Conservation (phyloP, 2,329 filamentous ascomycete species). For the Monilinia polystroma region DNA sequence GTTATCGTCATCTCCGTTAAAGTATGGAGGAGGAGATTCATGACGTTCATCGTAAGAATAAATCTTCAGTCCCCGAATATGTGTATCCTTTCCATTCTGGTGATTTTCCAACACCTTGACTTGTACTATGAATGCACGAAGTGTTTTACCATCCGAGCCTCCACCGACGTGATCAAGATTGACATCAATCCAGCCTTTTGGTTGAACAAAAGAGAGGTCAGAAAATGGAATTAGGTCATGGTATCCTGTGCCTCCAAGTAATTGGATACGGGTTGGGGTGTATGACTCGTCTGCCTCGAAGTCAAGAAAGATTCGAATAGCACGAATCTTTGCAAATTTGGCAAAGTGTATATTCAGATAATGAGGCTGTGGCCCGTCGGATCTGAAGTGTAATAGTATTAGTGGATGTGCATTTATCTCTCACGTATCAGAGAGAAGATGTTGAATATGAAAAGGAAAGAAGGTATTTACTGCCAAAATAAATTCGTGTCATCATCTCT, state of each 20-base stretch:
- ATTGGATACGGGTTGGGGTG: constrained; percentile 88
- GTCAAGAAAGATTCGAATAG: constrained; percentile 82
- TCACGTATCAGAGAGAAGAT: background rate
- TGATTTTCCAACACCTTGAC: constrained; percentile 93
- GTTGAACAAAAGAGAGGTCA: constrained; percentile 73
- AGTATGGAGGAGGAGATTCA: constrained; percentile 27
- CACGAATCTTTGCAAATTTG: constrained; percentile 75
- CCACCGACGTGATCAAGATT: constrained; percentile 61
- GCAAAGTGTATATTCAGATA: constrained; percentile 82
- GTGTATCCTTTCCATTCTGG: constrained; percentile 99
- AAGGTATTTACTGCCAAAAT: constrained; percentile 72
- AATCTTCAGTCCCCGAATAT: constrained; percentile 88
- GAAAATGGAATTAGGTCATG: constrained; percentile 90
- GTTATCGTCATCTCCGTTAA: constrained; percentile 24
- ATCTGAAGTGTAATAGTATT: constrained; percentile 47
- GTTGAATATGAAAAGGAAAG: no score
- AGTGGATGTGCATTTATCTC: background rate
- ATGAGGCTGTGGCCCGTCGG: constrained; percentile 81
- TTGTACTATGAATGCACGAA: constrained; percentile 87
- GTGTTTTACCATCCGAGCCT: constrained; percentile 65
- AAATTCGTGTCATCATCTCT: constrained; percentile 69
- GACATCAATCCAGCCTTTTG: constrained; percentile 88
- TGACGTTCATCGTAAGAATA: constrained; percentile 51
- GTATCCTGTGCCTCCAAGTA: constrained; percentile 84
- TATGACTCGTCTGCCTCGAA: constrained; percentile 94